Percentiles rank a stretch among this genome's conserved stretches.
Conservation (phyloP, 2,329 filamentous ascomycete genomes). For the Lasiodiplodia theobromae region DNA sequence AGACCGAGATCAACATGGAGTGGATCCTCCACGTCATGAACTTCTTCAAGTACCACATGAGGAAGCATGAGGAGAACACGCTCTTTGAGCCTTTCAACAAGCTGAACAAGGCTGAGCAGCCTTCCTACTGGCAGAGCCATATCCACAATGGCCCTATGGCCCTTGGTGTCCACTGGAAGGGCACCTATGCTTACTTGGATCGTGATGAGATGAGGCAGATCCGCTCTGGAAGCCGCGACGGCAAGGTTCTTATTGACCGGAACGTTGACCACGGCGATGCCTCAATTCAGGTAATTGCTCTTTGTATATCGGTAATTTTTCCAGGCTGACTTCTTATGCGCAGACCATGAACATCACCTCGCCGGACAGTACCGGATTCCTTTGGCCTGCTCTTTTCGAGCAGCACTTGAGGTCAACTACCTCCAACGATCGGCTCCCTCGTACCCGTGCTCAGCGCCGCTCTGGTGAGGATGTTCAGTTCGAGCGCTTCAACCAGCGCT, state of each 20-base stretch:
- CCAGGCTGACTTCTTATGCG: not conserved
- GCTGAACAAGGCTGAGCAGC: conserved; percentile 47
- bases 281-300: not conserved
- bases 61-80: conserved; percentile 44
- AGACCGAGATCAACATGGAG: conserved; percentile 51
- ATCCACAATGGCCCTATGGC: conserved; percentile 44
- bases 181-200: conserved; percentile 55
- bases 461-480: not conserved
- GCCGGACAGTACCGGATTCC: conserved; percentile 32
- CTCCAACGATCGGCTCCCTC: conserved; percentile 31
- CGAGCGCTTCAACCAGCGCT: conserved; percentile 36
- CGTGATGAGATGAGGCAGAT: conserved; percentile 38
- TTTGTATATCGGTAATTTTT: too few relatives aligned
- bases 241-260: conserved; percentile 36
- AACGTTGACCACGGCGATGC: conserved; percentile 40
- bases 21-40: conserved; percentile 58
- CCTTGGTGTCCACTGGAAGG: conserved; percentile 58
- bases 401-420: conserved; percentile 46
- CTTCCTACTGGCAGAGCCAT: conserved; percentile 52
- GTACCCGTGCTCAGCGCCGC: conserved; percentile 45
- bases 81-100: conserved; percentile 46
- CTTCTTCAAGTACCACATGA: conserved; percentile 62
- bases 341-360: conserved; percentile 47
- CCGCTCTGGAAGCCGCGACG: conserved; percentile 32
- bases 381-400: conserved; percentile 53